phyloP scores from a whole-genome alignment of 768 basidiomycete genomes.

The Mycena metata region DNA sequence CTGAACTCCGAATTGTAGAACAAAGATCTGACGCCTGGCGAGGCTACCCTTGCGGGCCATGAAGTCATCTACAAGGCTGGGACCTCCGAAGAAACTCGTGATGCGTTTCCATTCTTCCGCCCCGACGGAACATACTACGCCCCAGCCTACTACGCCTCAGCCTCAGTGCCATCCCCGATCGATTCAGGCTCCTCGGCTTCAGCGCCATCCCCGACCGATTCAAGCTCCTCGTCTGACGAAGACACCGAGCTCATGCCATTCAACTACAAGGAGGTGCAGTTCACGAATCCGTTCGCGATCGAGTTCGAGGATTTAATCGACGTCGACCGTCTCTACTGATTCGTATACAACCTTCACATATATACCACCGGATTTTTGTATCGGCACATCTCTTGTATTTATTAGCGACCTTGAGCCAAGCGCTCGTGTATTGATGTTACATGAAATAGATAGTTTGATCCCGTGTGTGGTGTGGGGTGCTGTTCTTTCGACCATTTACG shows the following conservation, averaged over 20 bases:
- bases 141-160: neutral
- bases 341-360: too few species aligned
- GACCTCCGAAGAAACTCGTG: constrained; percentile 19
- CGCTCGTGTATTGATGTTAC: constrained; percentile 28
- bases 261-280: constrained; percentile 23
- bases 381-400: constrained; percentile 22
- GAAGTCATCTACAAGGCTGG: constrained; percentile 35
- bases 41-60: constrained; percentile 23
- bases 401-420: constrained; percentile 21
- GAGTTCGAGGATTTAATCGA: constrained; percentile 22
- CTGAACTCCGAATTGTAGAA: neutral
- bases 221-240: neutral
- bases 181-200: too few species aligned
- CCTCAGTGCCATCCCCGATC: neutral
- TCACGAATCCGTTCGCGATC: constrained; percentile 32
- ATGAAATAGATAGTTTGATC: constrained; percentile 17
- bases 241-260: constrained; percentile 1
- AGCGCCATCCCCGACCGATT: neutral
- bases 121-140: constrained; percentile 12
- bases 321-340: too few species aligned
- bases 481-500: too few species aligned
- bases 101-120: constrained; percentile 24
- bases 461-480: too few species aligned
- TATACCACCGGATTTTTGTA: neutral
- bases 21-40: constrained; percentile 13